Percentiles rank a stretch among this genome's conserved stretches.
phyloP scores from a whole-genome alignment of 192 early-diverging fungal genomes.

The Coemansia umbellata region DNA sequence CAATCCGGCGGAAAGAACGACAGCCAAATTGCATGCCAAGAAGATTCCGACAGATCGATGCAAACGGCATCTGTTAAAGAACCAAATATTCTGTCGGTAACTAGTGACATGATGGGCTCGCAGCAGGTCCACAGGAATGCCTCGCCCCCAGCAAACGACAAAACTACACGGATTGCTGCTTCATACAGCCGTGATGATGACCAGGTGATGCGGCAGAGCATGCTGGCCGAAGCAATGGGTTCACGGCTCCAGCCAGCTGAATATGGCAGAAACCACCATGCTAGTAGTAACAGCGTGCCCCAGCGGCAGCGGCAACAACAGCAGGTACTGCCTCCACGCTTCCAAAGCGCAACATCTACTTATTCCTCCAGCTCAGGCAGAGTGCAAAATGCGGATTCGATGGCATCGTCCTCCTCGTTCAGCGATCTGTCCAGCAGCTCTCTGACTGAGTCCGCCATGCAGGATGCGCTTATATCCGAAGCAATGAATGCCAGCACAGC shows the following conservation, averaged over 20 bases:
- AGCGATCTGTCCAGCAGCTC: conserved; percentile 45
- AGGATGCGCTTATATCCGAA: conserved; percentile 43
- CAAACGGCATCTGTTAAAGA: conserved; percentile 1
- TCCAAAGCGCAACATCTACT: not conserved
- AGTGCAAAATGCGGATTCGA: not conserved
- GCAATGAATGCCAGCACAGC: conserved; percentile 41
- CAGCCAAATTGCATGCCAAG: not conserved
- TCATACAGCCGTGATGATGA: not conserved
- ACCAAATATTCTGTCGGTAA: not conserved
- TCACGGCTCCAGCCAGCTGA: conserved; percentile 10
- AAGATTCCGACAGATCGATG: conserved; percentile 10
- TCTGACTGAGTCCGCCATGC: conserved; percentile 48
- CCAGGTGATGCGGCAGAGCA: conserved; percentile 23
- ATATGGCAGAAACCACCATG: not conserved
- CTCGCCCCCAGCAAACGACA: not conserved
- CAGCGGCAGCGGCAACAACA: not conserved
- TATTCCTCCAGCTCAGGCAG: not conserved
- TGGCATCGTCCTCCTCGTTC: conserved; percentile 33
- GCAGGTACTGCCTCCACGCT: too few species aligned
- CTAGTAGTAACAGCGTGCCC: not conserved
- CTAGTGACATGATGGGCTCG: not conserved
- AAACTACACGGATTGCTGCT: too few species aligned
- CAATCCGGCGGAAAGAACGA: not conserved
- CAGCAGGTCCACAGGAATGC: not conserved
- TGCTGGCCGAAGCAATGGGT: conserved; percentile 42